Percentiles rank a stretch among this genome's conserved stretches.
phyloP scores from a whole-genome alignment of 2,329 filamentous ascomycete species.

The Calonectria ilicicola region DNA sequence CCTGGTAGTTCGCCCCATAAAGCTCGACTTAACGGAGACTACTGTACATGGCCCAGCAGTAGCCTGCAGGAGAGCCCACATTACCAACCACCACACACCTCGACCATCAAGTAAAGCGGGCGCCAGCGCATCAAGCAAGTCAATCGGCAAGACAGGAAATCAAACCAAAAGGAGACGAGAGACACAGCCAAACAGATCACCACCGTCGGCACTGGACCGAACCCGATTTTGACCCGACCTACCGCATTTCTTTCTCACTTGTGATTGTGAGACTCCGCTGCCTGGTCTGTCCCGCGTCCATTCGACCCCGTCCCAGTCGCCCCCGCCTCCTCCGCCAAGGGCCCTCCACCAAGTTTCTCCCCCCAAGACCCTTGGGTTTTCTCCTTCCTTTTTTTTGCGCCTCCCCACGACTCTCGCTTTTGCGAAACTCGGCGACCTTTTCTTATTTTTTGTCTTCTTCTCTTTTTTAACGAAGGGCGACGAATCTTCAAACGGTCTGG shows the following conservation, averaged over 20 bases:
- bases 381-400: slow-evolving; percentile 20
- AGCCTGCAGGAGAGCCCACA: slow-evolving; percentile 21
- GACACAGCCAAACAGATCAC: background rate
- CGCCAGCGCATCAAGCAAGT: slow-evolving; percentile 20
- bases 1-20: slow-evolving; percentile 18
- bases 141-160: slow-evolving; percentile 7
- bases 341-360: slow-evolving; percentile 18
- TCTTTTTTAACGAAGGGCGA: slow-evolving; percentile 7
- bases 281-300: background rate
- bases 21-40: slow-evolving; percentile 21
- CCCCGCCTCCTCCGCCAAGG: slow-evolving; percentile 31
- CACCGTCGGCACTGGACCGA: slow-evolving; percentile 14
- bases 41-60: slow-evolving; percentile 11
- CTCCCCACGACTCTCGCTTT: slow-evolving; percentile 13
- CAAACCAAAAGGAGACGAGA: background rate
- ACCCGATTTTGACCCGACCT: slow-evolving; percentile 21
- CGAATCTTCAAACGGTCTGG: background rate
- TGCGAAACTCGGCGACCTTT: slow-evolving; percentile 1
- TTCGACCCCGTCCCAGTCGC: slow-evolving; percentile 30
- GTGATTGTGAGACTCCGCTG: slow-evolving; percentile 8
- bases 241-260: slow-evolving; percentile 15
- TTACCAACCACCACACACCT: slow-evolving; percentile 15
- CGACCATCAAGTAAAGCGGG: background rate
- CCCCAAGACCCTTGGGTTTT: slow-evolving; percentile 17
- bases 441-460: slow-evolving; percentile 24